phyloP scores from a whole-genome alignment of 2,329 filamentous ascomycete genomes.

The Trichoderma guizhouense region DNA sequence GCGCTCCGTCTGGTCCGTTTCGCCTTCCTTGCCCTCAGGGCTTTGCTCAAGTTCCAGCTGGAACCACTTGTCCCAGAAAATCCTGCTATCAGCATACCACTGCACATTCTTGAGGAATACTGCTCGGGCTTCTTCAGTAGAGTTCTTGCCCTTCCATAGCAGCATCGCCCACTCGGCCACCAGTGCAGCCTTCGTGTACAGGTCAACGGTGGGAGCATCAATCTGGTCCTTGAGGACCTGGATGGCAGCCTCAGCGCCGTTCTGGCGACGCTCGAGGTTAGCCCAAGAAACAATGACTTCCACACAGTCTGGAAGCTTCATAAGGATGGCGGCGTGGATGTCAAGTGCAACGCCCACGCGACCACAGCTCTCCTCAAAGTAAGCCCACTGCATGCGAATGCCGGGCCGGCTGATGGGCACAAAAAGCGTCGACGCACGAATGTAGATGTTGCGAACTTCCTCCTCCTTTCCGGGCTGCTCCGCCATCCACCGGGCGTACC shows the following conservation, averaged over 20 bases:
- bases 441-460: conserved; percentile 87
- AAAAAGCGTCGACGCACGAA: conserved; percentile 78
- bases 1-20: conserved; percentile 58
- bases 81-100: conserved; percentile 77
- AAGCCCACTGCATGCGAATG: conserved; percentile 85
- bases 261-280: conserved; percentile 79
- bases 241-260: conserved; percentile 79
- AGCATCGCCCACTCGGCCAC: conserved; percentile 85
- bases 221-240: conserved; percentile 79
- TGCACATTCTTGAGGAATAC: conserved; percentile 80
- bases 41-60: conserved; percentile 81
- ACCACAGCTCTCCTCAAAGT: conserved; percentile 85
- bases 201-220: conserved; percentile 66
- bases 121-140: conserved; percentile 73
- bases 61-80: conserved; percentile 89
- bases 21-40: conserved; percentile 19
- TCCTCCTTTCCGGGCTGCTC: conserved; percentile 77
- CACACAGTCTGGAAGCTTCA: conserved; percentile 73
- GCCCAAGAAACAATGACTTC: conserved; percentile 87
- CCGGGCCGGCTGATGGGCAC: conserved; percentile 82
- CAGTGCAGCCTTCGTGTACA: conserved; percentile 79
- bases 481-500: conserved; percentile 94
- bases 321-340: conserved; percentile 78
- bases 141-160: conserved; percentile 83
- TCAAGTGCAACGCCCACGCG: conserved; percentile 75